Base-by-base conservation (phyloP, 441 rosid genomes). In the Pelargonium australe region DNA sequence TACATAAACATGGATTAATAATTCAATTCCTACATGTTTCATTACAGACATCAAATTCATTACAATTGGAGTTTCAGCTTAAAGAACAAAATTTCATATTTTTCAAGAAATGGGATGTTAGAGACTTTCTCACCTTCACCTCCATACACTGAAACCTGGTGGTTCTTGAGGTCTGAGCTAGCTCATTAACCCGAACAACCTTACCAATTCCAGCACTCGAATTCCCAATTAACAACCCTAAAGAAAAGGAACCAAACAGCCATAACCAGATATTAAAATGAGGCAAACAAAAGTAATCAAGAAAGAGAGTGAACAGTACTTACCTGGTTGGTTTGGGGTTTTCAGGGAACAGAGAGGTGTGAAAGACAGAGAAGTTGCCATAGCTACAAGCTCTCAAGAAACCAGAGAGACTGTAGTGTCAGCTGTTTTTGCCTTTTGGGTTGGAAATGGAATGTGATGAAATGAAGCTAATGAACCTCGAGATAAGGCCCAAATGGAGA, bases 81-180 rank as follows among this genome's bases (percentile, higher is more conserved):
- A 23, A 23, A 61, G 64, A 61, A 61, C 10, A 23, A 17, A 23
- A 43, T 47, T 8, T 7, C 31, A 12, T 12, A 31, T 60, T 9
- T 28, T 14, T 23, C 31, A 55, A 44, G 20, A 17, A 34, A 62
- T 0, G 58, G 61, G 25, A 5, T 16, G 25, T 20, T 16, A 7
- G 8, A 53, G 10, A 16, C 51, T 34, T 1, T 66, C 71, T 69
- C 13, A 81, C 89, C 86, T 74, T 72, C 2, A 72, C 67, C 73
- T 66, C 72, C 12, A 73, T 16, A 5, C 43, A 4, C 28, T 57
- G 58, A 47, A 62, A 49, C 53, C 68, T 76, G 11, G 68, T 40
- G 1, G 58, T 17, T 4, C 68, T 60, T 28, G 68, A 25, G 16
- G 41, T 57, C 4, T 43, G 72, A 12, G 67, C 28, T 17, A 45